Evolutionary conservation across 2,329 filamentous ascomycete species (phyloP).

Genomic region (Botrytis paeoniae): DNA sequence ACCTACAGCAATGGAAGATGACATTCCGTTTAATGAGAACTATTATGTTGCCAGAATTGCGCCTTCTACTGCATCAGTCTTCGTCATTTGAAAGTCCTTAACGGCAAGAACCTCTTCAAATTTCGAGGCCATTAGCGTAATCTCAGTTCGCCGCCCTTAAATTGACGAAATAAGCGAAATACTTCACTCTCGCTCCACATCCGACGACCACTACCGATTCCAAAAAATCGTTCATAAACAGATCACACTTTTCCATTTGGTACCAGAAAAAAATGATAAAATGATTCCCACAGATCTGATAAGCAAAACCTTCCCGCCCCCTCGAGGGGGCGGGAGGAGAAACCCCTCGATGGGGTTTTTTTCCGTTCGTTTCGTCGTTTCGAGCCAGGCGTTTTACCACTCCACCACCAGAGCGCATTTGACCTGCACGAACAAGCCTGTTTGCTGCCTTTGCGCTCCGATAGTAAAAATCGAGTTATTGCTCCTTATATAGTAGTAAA

Average conservation of each 20-base stretch:
- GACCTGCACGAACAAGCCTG: background rate
- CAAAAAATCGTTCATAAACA: background rate
- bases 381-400: background rate
- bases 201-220: background rate
- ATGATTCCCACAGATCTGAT: background rate
- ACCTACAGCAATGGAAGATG: background rate
- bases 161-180: background rate
- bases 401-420: background rate
- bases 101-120: background rate
- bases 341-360: background rate
- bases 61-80: background rate
- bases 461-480: background rate
- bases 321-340: slow-evolving; percentile 1
- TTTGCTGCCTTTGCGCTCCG: background rate
- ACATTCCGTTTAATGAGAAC: background rate
- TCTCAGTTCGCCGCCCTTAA: background rate
- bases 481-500: background rate
- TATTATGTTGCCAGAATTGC: background rate
- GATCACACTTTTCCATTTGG: background rate
- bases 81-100: background rate
- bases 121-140: background rate
- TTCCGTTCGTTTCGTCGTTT: background rate
- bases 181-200: background rate
- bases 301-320: slow-evolving; percentile 1
- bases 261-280: background rate